These are phyloP conservation scores for Boeremia lycopersici DNA, from an alignment of 2,329 filamentous ascomycete genomes.

Conservation along the genomic window DNA sequence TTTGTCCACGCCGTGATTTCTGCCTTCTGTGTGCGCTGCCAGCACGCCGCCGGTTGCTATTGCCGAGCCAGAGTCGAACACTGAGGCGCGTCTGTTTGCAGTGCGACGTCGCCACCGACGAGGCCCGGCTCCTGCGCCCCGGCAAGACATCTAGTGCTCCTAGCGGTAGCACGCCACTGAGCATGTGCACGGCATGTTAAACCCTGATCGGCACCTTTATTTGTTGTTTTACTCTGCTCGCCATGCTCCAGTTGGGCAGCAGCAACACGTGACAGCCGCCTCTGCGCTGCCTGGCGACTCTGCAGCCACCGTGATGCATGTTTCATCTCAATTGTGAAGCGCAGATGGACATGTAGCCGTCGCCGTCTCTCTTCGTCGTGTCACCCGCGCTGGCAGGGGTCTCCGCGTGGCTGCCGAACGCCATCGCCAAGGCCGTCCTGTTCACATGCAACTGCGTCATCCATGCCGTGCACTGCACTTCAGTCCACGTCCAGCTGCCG, in stretches of 20 bases:
- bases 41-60: background rate
- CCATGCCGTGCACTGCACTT: background rate
- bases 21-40: constrained; percentile 12
- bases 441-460: constrained; percentile 21
- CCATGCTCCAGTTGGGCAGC: constrained; percentile 2
- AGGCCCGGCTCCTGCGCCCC: constrained; percentile 7
- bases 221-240: background rate
- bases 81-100: background rate
- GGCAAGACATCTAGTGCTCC: constrained; percentile 5
- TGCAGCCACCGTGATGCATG: background rate
- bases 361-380: constrained; percentile 2
- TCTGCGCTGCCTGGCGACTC: background rate
- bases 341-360: background rate
- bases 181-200: constrained; percentile 13
- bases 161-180: constrained; percentile 12
- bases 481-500: background rate
- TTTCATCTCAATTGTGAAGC: background rate
- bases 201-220: constrained; percentile 9
- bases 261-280: background rate
- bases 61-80: background rate
- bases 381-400: constrained; percentile 6
- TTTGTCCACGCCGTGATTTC: constrained; percentile 12
- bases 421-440: constrained; percentile 10
- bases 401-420: constrained; percentile 10
- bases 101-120: background rate